Percentiles rank a stretch among this genome's conserved stretches.
Evolutionary conservation across 2,329 filamentous ascomycete species (phyloP).

Genomic region (Diaporthe sp.): DNA sequence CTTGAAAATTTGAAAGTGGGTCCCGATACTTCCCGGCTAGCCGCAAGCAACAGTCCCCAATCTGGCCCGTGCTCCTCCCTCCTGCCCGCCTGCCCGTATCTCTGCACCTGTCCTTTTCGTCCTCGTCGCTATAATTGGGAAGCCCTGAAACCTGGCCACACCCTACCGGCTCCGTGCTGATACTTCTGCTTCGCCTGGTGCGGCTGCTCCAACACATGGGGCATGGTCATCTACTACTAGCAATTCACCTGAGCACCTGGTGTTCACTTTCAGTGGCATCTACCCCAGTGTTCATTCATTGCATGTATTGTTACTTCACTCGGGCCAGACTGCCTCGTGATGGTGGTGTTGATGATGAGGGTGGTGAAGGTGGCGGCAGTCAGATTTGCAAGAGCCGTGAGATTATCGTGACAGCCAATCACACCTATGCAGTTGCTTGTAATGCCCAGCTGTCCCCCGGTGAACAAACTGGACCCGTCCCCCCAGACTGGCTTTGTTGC

Average conservation of each 20-base stretch:
- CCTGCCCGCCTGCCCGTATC: not conserved
- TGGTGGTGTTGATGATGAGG: not conserved
- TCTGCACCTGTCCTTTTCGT: slow-evolving; percentile 22
- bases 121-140: slow-evolving; percentile 27
- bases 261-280: not conserved
- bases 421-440: slow-evolving; percentile 9
- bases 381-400: slow-evolving; percentile 29
- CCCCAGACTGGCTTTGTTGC: slow-evolving; percentile 6
- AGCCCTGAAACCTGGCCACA: slow-evolving; percentile 20
- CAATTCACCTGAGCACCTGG: not conserved
- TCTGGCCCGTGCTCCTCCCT: slow-evolving; percentile 7
- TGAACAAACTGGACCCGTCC: slow-evolving; percentile 22
- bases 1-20: slow-evolving; percentile 31
- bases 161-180: not conserved
- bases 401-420: slow-evolving; percentile 35
- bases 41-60: slow-evolving; percentile 11
- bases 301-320: too few species aligned
- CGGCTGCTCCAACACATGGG: slow-evolving; percentile 8
- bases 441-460: slow-evolving; percentile 21
- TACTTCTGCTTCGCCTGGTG: slow-evolving; percentile 1
- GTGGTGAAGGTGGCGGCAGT: not conserved
- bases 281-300: not conserved
- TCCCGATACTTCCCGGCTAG: slow-evolving; percentile 34
- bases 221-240: not conserved
- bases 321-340: not conserved